These are phyloP conservation scores for Fusarium sp. DNA, from an alignment of 2,329 filamentous ascomycete species.

Conservation along the genomic window DNA sequence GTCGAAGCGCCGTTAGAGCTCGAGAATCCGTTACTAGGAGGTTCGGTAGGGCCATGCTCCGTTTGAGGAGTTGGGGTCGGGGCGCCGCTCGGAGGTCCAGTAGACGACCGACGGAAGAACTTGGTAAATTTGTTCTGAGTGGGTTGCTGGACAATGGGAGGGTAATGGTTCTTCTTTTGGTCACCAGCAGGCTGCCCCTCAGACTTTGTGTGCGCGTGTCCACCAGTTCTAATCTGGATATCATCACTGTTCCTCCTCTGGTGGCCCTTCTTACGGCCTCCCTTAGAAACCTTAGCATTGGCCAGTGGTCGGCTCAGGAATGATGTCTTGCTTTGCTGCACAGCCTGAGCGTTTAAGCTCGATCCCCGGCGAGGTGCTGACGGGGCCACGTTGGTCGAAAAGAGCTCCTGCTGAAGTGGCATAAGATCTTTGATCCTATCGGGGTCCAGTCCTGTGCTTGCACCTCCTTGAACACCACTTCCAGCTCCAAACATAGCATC, in stretches of 20 bases:
- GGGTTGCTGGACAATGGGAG: conserved; percentile 59
- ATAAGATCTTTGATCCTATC: conserved; percentile 61
- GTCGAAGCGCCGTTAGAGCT: conserved; percentile 49
- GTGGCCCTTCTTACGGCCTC: conserved; percentile 31
- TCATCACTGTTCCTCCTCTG: conserved; percentile 49
- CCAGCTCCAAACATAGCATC: conserved; percentile 59
- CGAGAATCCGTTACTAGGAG: conserved; percentile 21
- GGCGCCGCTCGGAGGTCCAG: conserved; percentile 40
- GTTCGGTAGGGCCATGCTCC: conserved; percentile 22
- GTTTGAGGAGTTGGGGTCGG: conserved; percentile 18
- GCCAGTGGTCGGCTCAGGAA: conserved; percentile 37
- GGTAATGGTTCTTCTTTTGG: conserved; percentile 59
- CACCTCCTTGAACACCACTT: conserved; percentile 35
- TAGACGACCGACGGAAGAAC: conserved; percentile 64
- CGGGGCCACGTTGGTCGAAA: conserved; percentile 54
- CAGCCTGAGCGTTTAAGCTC: conserved; percentile 62
- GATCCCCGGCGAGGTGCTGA: conserved; percentile 64
- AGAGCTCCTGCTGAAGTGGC: conserved; percentile 54
- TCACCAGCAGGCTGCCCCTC: conserved; percentile 43
- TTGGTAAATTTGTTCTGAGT: conserved; percentile 60
- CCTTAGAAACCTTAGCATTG: conserved; percentile 33
- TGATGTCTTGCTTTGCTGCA: conserved; percentile 37
- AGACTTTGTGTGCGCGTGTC: conserved; percentile 43
- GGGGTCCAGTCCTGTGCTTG: conserved; percentile 43
- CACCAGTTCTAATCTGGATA: conserved; percentile 41